Conservation (phyloP, 106 monocot species). For the Platanthera zijinensis region DNA sequence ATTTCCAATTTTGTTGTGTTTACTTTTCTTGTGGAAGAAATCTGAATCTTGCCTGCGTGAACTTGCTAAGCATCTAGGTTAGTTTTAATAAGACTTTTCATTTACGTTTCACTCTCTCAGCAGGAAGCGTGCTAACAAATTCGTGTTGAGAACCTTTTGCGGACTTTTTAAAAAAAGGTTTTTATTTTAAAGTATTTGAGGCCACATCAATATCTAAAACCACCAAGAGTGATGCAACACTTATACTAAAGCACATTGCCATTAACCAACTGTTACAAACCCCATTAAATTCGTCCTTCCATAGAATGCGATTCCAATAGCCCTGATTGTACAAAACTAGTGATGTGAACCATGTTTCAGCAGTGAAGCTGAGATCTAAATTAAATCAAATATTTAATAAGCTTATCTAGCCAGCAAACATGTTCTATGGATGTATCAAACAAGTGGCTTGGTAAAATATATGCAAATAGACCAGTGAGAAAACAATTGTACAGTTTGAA, state of each 20-base stretch:
- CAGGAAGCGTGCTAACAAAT: no score
- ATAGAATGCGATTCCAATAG: neutral
- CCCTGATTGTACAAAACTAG: neutral
- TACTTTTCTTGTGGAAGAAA: no score
- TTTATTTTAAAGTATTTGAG: no score
- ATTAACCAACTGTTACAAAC: neutral
- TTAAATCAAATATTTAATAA: neutral
- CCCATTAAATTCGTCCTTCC: neutral
- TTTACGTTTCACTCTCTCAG: no score
- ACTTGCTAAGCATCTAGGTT: no score
- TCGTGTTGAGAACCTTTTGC: no score
- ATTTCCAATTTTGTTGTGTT: no score
- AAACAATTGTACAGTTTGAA: neutral
- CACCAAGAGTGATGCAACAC: neutral
- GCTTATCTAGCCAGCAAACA: neutral
- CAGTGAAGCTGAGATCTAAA: neutral
- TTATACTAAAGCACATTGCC: neutral
- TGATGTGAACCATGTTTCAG: neutral
- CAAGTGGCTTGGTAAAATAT: neutral
- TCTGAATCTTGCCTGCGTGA: no score
- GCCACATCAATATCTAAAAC: neutral
- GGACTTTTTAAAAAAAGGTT: no score
- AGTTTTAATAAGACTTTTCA: no score
- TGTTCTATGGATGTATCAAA: neutral
- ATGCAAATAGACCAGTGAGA: neutral